phyloP scores from a whole-genome alignment of 2,329 filamentous ascomycete genomes.

The Phaeosphaeriaceae sp. region DNA sequence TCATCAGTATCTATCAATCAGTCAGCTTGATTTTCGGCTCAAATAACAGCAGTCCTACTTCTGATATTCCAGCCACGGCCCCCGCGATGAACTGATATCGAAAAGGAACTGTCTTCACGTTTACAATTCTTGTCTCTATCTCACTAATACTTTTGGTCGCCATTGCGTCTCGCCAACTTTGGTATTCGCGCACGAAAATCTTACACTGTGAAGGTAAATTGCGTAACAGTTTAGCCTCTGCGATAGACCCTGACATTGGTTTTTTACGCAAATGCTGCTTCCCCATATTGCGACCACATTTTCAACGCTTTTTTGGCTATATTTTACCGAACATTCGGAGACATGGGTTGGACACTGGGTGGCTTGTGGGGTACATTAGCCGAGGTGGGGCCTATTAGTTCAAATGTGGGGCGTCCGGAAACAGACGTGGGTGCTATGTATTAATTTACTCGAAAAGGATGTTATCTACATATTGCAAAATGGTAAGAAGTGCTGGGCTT shows the following conservation, averaged over 20 bases:
- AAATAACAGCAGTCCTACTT: conserved; percentile 2
- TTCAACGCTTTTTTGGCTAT: neutral
- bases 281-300: conserved; percentile 8
- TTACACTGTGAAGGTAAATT: neutral
- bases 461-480: neutral
- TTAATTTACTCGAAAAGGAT: neutral
- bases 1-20: conserved; percentile 23
- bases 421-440: neutral
- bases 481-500: neutral
- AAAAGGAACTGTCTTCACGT: conserved; percentile 26
- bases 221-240: conserved; percentile 1
- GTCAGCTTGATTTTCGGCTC: neutral
- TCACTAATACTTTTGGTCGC: neutral
- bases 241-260: neutral
- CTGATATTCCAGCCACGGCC: conserved; percentile 19
- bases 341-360: neutral
- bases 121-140: conserved; percentile 10
- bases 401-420: neutral
- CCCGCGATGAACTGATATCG: conserved; percentile 38
- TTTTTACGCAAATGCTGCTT: neutral
- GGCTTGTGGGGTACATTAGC: conserved; percentile 3
- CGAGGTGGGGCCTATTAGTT: conserved; percentile 1
- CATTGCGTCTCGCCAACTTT: neutral
- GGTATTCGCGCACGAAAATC: neutral
- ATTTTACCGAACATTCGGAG: neutral